phyloP scores from a whole-genome alignment of 768 basidiomycete species.

The Leccinum rimulosum region DNA sequence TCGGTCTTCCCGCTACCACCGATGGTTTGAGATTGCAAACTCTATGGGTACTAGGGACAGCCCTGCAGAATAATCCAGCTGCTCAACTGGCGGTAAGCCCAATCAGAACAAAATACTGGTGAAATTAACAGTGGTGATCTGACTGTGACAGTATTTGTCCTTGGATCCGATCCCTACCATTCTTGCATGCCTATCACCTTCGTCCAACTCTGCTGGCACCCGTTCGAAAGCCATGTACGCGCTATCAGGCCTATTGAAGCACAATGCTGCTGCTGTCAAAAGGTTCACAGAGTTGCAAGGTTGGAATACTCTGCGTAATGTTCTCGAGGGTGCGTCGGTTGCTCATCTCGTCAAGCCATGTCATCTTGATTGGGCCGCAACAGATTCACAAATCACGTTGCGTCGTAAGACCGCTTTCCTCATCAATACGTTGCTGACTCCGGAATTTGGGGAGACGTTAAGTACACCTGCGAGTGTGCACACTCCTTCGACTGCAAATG shows the following conservation, averaged over 20 bases:
- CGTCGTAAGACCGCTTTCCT: constrained; percentile 81
- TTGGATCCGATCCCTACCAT: constrained; percentile 66
- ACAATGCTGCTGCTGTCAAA: constrained; percentile 65
- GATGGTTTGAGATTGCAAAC: constrained; percentile 64
- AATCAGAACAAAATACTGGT: not conserved
- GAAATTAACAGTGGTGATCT: constrained; percentile 1
- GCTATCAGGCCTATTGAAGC: constrained; percentile 75
- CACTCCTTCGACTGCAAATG: constrained; percentile 21
- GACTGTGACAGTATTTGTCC: constrained; percentile 49
- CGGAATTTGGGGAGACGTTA: constrained; percentile 29
- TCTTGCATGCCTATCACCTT: constrained; percentile 57
- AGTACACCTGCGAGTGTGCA: constrained; percentile 15
- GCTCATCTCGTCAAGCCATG: not conserved
- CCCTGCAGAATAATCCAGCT: constrained; percentile 84
- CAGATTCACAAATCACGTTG: constrained; percentile 76
- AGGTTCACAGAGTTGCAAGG: constrained; percentile 52
- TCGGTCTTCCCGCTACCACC: constrained; percentile 51
- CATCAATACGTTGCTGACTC: constrained; percentile 65
- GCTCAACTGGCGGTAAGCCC: constrained; percentile 71
- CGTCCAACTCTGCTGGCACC: constrained; percentile 48
- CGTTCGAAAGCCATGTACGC: constrained; percentile 83
- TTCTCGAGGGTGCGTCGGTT: constrained; percentile 53
- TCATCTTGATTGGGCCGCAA: constrained; percentile 1
- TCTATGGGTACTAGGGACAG: constrained; percentile 87
- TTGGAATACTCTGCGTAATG: constrained; percentile 59